These are phyloP conservation scores for Heracleum sosnowskyi DNA, from an alignment of 129 eudicot species.

Conservation along the genomic window DNA sequence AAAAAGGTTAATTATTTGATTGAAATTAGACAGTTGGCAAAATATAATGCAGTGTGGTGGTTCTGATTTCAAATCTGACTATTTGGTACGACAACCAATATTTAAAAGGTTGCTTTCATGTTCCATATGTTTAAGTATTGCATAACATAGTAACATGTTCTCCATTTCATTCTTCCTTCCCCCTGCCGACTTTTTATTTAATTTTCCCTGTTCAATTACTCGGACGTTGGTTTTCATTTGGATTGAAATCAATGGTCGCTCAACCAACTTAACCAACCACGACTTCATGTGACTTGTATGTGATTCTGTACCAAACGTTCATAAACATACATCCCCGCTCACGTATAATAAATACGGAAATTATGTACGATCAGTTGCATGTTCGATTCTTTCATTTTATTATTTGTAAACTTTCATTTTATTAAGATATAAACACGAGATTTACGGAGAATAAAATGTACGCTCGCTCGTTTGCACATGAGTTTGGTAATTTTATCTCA, in stretches of 20 bases:
- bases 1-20: not conserved
- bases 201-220: not conserved
- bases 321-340: not conserved
- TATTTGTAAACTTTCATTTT: no score
- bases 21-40: not conserved
- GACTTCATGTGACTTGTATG: not conserved
- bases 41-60: not conserved
- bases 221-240: not conserved
- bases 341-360: no score
- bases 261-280: slow-evolving; percentile 23
- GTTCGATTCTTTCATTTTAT: no score
- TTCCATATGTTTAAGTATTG: not conserved
- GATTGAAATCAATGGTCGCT: slow-evolving; percentile 27
- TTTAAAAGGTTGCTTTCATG: slow-evolving; percentile 3
- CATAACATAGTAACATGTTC: not conserved
- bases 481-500: no score
- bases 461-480: no score
- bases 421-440: no score
- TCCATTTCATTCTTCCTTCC: not conserved
- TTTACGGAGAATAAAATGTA: no score
- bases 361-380: no score
- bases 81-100: slow-evolving; percentile 5
- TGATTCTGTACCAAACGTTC: not conserved
- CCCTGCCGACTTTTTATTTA: not conserved
- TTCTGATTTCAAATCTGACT: not conserved